Conservation (phyloP, 345 rosid species). For the Sonneratia alba region DNA sequence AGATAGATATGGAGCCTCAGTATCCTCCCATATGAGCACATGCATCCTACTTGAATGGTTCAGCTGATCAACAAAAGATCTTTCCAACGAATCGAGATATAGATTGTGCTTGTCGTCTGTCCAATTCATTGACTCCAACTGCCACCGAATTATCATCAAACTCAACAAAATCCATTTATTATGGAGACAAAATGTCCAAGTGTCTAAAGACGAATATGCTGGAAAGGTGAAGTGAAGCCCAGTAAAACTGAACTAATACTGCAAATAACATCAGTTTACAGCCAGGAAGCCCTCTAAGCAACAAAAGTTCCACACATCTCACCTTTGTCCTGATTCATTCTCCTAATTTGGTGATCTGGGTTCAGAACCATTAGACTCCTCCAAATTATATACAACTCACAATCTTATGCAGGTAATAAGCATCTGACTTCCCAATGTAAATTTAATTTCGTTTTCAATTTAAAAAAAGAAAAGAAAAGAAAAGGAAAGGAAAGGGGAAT, state of each 20-base stretch:
- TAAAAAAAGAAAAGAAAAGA: background rate
- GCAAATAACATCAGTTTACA: background rate
- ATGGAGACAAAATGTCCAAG: background rate
- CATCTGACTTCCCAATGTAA: background rate
- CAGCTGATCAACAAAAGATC: conserved; percentile 58
- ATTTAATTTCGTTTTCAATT: background rate
- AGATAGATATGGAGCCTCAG: conserved; percentile 13
- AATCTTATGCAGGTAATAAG: background rate
- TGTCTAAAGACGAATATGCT: background rate
- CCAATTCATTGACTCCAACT: conserved; percentile 42
- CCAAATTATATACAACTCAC: background rate
- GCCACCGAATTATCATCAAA: conserved; percentile 8
- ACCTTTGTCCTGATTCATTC: background rate
- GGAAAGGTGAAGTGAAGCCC: background rate
- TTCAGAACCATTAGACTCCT: too few relatives aligned
- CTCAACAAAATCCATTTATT: background rate
- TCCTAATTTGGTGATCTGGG: too few relatives aligned
- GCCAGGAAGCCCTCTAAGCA: background rate
- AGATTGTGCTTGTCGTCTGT: conserved; percentile 62
- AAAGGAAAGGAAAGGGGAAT: too few relatives aligned
- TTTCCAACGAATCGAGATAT: conserved; percentile 53
- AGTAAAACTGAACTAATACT: background rate
- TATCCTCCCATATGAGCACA: conserved; percentile 10
- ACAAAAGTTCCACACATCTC: background rate
- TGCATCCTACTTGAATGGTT: conserved; percentile 10